A percentile compares a stretch with the other conserved stretches of the same genome.
phyloP scores from a whole-genome alignment of 164 flowering plant species.

The Berberis vulgaris region DNA sequence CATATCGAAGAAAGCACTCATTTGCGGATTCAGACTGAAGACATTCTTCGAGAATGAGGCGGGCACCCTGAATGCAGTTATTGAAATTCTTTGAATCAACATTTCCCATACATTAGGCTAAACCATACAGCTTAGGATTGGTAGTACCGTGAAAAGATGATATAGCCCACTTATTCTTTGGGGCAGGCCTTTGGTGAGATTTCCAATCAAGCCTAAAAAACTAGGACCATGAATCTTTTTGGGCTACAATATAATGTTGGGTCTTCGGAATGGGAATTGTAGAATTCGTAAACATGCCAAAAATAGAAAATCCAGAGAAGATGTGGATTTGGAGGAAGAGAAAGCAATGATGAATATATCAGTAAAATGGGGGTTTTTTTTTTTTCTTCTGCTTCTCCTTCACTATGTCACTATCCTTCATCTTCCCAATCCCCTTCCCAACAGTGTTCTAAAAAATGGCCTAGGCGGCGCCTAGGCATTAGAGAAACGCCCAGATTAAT shows the following conservation, averaged over 20 bases:
- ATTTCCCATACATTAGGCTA: conserved; percentile 56
- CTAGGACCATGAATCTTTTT: conserved; percentile 1
- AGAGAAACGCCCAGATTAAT: too few relatives aligned
- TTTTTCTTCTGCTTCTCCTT: too few relatives aligned
- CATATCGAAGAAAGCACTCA: conserved; percentile 58
- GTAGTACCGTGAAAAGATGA: neutral
- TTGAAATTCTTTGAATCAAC: conserved; percentile 56
- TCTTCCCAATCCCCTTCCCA: too few relatives aligned
- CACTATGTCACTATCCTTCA: too few relatives aligned
- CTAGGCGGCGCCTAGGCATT: too few relatives aligned
- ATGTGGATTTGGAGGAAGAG: too few relatives aligned
- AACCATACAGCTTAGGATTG: conserved; percentile 26
- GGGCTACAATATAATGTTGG: neutral
- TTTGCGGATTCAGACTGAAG: conserved; percentile 41
- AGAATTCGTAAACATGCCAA: too few relatives aligned
- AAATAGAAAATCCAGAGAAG: too few relatives aligned
- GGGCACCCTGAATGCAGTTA: conserved; percentile 50
- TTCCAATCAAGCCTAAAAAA: conserved; percentile 36
- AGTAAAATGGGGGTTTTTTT: too few relatives aligned
- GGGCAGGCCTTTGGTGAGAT: conserved; percentile 20
- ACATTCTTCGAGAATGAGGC: conserved; percentile 51
- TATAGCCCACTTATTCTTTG: conserved; percentile 17
- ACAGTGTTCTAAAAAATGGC: too few relatives aligned
- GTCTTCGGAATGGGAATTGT: neutral
- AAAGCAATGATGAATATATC: too few relatives aligned